phyloP scores from a whole-genome alignment of 495 filamentous ascomycete species.

The Clavariopsis aquatica region DNA sequence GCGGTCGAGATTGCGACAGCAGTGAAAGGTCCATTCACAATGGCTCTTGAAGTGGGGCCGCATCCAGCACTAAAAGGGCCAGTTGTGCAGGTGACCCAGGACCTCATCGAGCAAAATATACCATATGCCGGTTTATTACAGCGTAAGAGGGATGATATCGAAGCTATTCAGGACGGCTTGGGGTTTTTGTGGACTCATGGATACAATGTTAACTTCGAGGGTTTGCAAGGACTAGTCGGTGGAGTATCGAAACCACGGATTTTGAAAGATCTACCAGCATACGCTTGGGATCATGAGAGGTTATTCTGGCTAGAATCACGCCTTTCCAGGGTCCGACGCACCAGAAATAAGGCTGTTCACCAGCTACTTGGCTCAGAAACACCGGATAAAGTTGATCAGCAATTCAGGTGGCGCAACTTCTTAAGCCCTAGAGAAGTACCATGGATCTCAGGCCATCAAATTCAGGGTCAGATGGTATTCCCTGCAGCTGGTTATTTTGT shows the following conservation, averaged over 20 bases:
- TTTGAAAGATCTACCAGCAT: conserved; percentile 4
- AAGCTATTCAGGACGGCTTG: background rate
- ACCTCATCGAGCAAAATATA: background rate
- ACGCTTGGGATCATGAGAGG: conserved; percentile 4
- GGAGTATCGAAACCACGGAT: background rate
- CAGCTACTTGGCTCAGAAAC: background rate
- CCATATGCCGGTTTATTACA: background rate
- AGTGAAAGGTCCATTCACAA: background rate
- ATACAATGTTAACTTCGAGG: background rate
- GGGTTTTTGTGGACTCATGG: background rate
- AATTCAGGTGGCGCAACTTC: conserved; percentile 1
- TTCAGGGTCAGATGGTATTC: conserved; percentile 11
- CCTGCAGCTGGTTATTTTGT: conserved; percentile 12
- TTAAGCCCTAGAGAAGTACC: background rate
- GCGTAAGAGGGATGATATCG: background rate
- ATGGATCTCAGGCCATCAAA: conserved; percentile 9
- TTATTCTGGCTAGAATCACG: conserved; percentile 10
- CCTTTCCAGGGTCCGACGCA: background rate
- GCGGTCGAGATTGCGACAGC: background rate
- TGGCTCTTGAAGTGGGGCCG: conserved; percentile 16
- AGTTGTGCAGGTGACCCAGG: background rate
- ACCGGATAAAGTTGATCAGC: background rate
- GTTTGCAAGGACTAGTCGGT: background rate
- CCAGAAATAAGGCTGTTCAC: background rate
- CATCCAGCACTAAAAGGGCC: conserved; percentile 17